A percentile compares a stretch with the other conserved stretches of the same genome.
These are phyloP conservation scores for Andrographis paniculata DNA, from an alignment of 305 asterid species.

Conservation along the genomic window DNA sequence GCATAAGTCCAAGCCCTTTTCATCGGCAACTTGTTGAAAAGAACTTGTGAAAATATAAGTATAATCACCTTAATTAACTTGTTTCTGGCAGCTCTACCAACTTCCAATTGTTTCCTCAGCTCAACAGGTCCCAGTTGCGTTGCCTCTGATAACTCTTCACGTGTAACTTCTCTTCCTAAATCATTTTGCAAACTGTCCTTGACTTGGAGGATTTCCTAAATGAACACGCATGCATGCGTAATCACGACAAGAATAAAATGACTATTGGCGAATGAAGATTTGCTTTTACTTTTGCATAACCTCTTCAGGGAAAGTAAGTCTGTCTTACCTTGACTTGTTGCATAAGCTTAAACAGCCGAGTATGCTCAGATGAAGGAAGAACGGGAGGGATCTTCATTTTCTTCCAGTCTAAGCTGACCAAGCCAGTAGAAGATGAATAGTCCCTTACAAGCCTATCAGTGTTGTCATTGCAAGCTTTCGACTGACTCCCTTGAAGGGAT, in stretches of 20 bases:
- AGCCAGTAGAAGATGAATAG: constrained; percentile 47
- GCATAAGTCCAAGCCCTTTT: not conserved
- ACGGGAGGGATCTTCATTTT: constrained; percentile 79
- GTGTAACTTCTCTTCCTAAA: constrained; percentile 40
- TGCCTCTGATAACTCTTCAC: constrained; percentile 43
- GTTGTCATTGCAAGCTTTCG: constrained; percentile 34
- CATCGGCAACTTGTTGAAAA: not conserved
- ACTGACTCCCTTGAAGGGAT: constrained; percentile 11
- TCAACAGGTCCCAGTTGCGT: constrained; percentile 24
- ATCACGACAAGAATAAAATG: constrained; percentile 6
- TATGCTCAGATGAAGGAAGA: constrained; percentile 63
- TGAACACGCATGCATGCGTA: constrained; percentile 8
- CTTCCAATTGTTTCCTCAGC: constrained; percentile 43
- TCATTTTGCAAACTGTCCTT: constrained; percentile 43
- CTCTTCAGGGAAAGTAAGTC: constrained; percentile 23
- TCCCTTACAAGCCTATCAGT: constrained; percentile 54
- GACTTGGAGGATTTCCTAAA: constrained; percentile 52
- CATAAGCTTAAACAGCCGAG: constrained; percentile 67
- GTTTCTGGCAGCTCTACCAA: constrained; percentile 61
- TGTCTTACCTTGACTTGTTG: constrained; percentile 63
- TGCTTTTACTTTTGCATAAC: not conserved
- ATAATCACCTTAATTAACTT: constrained; percentile 51
- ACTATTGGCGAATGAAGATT: not conserved
- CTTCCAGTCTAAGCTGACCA: constrained; percentile 69
- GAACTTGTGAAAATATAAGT: not conserved